Evolutionary conservation across 106 monocot genomes (phyloP).

Genomic region (Amphibolis antarctica): DNA sequence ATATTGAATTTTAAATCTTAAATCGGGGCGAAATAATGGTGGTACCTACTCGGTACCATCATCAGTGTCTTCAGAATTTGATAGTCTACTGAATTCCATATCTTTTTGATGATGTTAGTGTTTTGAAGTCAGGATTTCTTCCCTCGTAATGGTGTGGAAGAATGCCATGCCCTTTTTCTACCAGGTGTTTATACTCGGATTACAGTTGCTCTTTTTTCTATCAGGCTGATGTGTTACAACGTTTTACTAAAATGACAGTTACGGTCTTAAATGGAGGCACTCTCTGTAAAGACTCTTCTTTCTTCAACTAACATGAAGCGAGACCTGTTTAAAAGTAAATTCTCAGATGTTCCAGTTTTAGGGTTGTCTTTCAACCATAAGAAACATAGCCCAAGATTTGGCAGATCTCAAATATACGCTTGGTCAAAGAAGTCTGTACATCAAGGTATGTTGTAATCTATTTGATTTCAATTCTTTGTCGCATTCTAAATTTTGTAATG

Average conservation of each 20-base stretch:
- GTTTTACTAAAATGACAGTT: conserved; percentile 1
- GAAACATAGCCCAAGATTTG: conserved; percentile 5
- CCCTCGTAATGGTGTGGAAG: too few species aligned
- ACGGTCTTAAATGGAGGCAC: conserved; percentile 32
- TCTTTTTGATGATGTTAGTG: too few species aligned
- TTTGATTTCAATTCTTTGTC: background rate
- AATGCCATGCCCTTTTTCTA: too few species aligned
- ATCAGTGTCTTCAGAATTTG: too few species aligned
- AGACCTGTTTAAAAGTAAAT: background rate
- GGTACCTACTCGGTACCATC: too few species aligned
- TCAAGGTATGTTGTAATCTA: conserved; percentile 35
- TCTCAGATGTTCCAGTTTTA: background rate
- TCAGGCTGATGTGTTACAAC: background rate
- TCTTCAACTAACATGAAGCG: conserved; percentile 10
- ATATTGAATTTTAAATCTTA: too few species aligned
- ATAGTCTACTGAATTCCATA: too few species aligned
- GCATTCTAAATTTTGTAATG: background rate
- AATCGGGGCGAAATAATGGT: too few species aligned
- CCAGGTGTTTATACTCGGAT: too few species aligned
- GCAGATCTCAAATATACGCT: background rate
- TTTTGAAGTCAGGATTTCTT: too few species aligned
- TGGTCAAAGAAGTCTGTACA: conserved; percentile 30
- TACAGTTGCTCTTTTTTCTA: too few species aligned
- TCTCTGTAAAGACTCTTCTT: conserved; percentile 13
- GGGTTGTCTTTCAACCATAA: background rate